A percentile compares a stretch with the other conserved stretches of the same genome.
phyloP scores from a whole-genome alignment of 257 asterid genomes.

The Haberlea rhodopensis region DNA sequence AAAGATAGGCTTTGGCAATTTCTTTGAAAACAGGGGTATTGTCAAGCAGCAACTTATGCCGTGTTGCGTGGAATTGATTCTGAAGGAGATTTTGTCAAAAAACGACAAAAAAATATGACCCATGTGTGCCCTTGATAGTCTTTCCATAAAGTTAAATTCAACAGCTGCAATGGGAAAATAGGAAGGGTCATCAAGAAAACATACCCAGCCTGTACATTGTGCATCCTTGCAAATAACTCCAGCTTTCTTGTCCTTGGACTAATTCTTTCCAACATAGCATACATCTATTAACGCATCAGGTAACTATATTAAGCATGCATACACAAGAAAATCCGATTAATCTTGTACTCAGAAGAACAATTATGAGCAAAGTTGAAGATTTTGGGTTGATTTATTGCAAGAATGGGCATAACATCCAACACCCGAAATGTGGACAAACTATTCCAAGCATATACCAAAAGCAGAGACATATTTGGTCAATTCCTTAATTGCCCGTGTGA shows the following conservation, averaged over 20 bases:
- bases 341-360: neutral
- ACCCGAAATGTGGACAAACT: neutral
- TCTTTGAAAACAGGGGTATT: too few species aligned
- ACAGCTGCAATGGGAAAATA: conserved; percentile 3
- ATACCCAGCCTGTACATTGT: conserved; percentile 91
- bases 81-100: neutral
- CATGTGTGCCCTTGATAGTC: neutral
- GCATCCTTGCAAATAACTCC: conserved; percentile 97
- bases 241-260: conserved; percentile 96
- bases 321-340: neutral
- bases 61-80: neutral
- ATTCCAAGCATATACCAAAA: conserved; percentile 1
- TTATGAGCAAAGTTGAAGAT: neutral
- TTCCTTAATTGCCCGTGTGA: conserved; percentile 5
- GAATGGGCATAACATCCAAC: neutral
- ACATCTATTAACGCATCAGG: conserved; percentile 56
- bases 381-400: neutral
- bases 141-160: conserved; percentile 6
- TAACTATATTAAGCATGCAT: conserved; percentile 25
- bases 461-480: neutral
- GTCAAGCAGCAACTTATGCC: neutral
- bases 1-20: neutral
- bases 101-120: too few species aligned
- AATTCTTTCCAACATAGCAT: conserved; percentile 88
- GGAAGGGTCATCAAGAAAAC: conserved; percentile 29